A percentile compares a stretch with the other conserved stretches of the same genome.
Evolutionary conservation across 1,284 basidiomycete species (phyloP).

Genomic region (Malassezia pachydermatis): DNA sequence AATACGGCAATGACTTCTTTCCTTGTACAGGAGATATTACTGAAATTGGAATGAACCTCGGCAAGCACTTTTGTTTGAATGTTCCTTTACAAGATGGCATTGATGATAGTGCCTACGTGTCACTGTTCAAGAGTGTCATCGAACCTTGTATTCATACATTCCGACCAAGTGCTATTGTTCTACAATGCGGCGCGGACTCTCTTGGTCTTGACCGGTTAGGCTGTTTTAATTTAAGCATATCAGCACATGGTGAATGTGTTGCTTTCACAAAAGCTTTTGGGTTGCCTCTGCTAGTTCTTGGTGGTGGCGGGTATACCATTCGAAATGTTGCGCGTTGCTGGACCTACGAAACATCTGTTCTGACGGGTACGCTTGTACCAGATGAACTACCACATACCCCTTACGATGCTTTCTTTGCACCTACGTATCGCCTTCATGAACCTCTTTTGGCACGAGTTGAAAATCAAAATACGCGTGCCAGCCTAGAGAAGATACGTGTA

Average conservation of each 20-base stretch:
- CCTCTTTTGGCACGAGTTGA: conserved; percentile 81
- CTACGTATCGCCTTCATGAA: conserved; percentile 84
- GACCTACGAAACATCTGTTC: conserved; percentile 94
- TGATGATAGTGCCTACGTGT: conserved; percentile 91
- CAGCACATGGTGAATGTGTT: conserved; percentile 96
- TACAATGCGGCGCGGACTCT: conserved; percentile 95
- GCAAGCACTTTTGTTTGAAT: conserved; percentile 92
- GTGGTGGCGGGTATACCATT: conserved; percentile 90
- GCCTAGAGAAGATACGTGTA: conserved; percentile 71
- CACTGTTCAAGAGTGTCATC: conserved; percentile 89
- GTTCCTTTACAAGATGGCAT: conserved; percentile 92
- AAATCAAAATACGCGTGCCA: conserved; percentile 69
- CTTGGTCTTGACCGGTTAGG: conserved; percentile 87
- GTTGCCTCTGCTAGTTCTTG: conserved; percentile 77
- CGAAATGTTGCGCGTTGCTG: conserved; percentile 89
- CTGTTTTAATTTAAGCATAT: conserved; percentile 96
- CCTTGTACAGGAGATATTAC: conserved; percentile 45
- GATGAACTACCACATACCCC: conserved; percentile 77
- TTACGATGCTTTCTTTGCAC: conserved; percentile 86
- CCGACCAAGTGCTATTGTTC: conserved; percentile 77
- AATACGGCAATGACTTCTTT: conserved; percentile 97
- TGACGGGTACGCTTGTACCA: conserved; percentile 60
- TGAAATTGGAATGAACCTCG: conserved; percentile 50
- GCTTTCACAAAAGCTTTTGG: conserved; percentile 87
- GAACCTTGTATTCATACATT: conserved; percentile 85